These are phyloP conservation scores for Coleophoma cylindrospora DNA, from an alignment of 2,329 filamentous ascomycete genomes.

Conservation along the genomic window DNA sequence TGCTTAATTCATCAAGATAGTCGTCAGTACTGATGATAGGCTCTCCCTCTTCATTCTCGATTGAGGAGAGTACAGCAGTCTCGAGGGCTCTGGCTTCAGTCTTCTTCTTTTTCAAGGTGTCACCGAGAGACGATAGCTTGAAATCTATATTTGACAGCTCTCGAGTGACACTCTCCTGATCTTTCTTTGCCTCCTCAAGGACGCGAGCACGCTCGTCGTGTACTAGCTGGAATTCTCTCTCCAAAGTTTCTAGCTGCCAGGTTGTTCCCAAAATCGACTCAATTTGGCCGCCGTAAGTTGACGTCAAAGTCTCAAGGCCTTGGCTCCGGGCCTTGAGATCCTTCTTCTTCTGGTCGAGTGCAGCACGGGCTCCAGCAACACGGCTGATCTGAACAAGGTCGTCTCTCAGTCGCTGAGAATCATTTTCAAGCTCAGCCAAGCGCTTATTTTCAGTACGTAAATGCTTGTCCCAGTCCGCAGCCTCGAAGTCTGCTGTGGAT, in stretches of 20 bases:
- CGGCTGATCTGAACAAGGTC: constrained; percentile 82
- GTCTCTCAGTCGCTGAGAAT: constrained; percentile 65
- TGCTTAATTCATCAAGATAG: constrained; percentile 45
- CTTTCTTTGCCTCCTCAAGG: constrained; percentile 60
- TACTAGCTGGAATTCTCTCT: constrained; percentile 62
- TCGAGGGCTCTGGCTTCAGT: constrained; percentile 59
- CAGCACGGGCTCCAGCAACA: constrained; percentile 75
- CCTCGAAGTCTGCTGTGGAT: constrained; percentile 57
- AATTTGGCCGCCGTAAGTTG: constrained; percentile 69
- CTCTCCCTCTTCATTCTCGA: constrained; percentile 36
- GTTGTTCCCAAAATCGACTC: constrained; percentile 54
- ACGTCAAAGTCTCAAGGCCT: constrained; percentile 71
- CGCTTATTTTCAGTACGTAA: constrained; percentile 61
- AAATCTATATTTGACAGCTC: constrained; percentile 75
- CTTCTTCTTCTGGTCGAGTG: constrained; percentile 77
- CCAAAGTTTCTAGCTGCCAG: constrained; percentile 69
- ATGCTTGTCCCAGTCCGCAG: constrained; percentile 64
- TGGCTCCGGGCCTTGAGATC: constrained; percentile 69
- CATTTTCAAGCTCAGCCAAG: constrained; percentile 65
- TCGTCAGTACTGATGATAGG: constrained; percentile 42
- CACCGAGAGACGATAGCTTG: constrained; percentile 60
- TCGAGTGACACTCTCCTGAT: constrained; percentile 65
- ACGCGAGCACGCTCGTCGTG: constrained; percentile 51
- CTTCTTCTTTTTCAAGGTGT: constrained; percentile 59
- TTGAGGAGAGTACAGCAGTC: constrained; percentile 44